Percentiles rank a stretch among this genome's conserved stretches.
Conservation (phyloP, 2,329 filamentous ascomycete genomes). For the Emergomyces orientalis region DNA sequence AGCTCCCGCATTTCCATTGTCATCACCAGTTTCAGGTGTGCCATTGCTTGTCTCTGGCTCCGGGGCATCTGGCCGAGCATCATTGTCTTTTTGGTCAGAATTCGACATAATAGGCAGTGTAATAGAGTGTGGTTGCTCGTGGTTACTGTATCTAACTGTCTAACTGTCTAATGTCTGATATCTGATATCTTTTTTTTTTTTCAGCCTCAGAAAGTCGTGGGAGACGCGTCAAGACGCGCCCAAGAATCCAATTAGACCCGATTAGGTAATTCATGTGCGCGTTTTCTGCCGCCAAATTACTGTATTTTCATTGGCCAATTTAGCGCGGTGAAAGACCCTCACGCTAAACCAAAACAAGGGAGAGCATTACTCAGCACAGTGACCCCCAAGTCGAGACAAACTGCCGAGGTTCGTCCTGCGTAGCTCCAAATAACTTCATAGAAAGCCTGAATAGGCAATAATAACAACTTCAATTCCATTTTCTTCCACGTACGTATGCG, state of each 20-base stretch:
- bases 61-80: neutral
- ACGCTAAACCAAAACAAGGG: too few relatives aligned
- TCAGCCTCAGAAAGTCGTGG: neutral
- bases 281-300: neutral
- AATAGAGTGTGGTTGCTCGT: neutral
- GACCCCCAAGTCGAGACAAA: too few relatives aligned
- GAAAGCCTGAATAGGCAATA: too few relatives aligned
- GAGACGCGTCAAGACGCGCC: constrained; percentile 3
- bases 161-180: neutral
- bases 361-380: too few relatives aligned
- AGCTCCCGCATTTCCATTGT: neutral
- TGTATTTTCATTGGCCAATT: neutral
- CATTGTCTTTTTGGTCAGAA: constrained; percentile 1
- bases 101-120: neutral
- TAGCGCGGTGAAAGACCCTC: neutral
- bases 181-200: neutral
- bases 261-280: neutral
- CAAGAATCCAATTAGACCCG: neutral
- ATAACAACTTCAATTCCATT: too few relatives aligned
- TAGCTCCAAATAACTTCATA: too few relatives aligned
- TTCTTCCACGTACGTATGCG: too few relatives aligned
- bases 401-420: too few relatives aligned
- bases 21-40: neutral
- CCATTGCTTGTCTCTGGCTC: neutral
- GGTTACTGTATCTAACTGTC: neutral